Percentiles rank a stretch among this genome's conserved stretches.
Evolutionary conservation across 768 basidiomycete genomes (phyloP).

Genomic region (Hericium rajendrae): DNA sequence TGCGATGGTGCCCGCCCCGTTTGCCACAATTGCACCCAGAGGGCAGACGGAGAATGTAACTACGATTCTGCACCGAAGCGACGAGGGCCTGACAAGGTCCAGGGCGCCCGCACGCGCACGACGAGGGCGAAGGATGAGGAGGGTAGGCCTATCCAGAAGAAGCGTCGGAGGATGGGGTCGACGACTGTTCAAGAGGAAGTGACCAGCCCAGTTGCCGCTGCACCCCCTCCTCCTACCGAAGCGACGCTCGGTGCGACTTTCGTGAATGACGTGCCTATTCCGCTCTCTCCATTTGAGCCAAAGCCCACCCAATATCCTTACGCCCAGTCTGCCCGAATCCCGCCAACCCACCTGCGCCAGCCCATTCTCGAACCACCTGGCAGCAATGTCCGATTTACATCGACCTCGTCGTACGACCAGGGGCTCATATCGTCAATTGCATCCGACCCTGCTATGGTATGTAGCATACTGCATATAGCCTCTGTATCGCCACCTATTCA

Average conservation of each 20-base stretch:
- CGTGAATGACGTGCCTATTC: neutral
- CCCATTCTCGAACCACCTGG: neutral
- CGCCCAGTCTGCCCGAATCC: neutral
- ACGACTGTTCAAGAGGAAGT: neutral
- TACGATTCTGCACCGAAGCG: conserved; percentile 71
- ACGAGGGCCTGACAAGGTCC: conserved; percentile 69
- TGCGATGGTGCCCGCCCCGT: conserved; percentile 74
- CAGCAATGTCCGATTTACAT: neutral
- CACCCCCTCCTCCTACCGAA: neutral
- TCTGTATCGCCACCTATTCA: neutral
- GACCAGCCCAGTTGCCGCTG: neutral
- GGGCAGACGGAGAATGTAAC: conserved; percentile 38
- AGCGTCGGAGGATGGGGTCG: conserved; percentile 9
- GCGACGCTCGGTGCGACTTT: neutral
- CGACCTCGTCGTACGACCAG: neutral
- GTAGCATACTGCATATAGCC: neutral
- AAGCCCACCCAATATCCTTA: too few species aligned
- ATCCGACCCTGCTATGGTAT: neutral
- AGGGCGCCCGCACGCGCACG: conserved; percentile 68
- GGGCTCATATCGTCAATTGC: neutral
- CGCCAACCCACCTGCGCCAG: too few species aligned
- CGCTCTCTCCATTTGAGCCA: neutral
- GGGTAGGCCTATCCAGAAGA: conserved; percentile 12
- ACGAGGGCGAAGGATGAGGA: conserved; percentile 31
- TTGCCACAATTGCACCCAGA: conserved; percentile 64